These are phyloP conservation scores for Neovahlkampfia damariscottae DNA, from an alignment of 78 protist genomes.

Conservation along the genomic window DNA sequence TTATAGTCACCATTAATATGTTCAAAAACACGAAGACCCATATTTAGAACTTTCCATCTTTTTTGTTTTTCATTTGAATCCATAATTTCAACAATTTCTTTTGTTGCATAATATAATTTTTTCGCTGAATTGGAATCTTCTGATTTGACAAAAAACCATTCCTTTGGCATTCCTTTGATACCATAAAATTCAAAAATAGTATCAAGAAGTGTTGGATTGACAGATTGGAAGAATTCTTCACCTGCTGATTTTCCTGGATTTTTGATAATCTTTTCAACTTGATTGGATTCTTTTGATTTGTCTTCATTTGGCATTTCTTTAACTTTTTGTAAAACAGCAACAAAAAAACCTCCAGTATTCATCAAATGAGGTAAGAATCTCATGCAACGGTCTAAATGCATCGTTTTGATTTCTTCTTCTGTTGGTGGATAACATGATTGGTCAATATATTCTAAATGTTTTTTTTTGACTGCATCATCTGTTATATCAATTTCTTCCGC, in stretches of 20 bases:
- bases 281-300: neutral
- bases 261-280: neutral
- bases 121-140: neutral
- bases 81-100: neutral
- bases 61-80: neutral
- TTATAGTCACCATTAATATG: neutral
- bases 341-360: constrained; percentile 96
- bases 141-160: neutral
- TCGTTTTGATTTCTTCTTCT: constrained; percentile 20
- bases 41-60: neutral
- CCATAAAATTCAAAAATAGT: neutral
- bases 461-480: neutral
- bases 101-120: neutral
- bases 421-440: constrained; percentile 54
- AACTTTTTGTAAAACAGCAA: constrained; percentile 76
- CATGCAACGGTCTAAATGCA: constrained; percentile 56
- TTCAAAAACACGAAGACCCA: neutral
- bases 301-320: constrained; percentile 27
- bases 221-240: neutral
- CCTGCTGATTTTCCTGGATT: neutral
- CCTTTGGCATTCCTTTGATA: neutral
- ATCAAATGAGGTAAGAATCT: constrained; percentile 86
- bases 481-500: neutral
- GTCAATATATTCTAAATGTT: neutral
- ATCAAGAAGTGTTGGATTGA: neutral